A percentile compares a stretch with the other conserved stretches of the same genome.
These are phyloP conservation scores for Tolypocladium ovalisporum DNA, from an alignment of 2,329 filamentous ascomycete genomes.

Conservation along the genomic window DNA sequence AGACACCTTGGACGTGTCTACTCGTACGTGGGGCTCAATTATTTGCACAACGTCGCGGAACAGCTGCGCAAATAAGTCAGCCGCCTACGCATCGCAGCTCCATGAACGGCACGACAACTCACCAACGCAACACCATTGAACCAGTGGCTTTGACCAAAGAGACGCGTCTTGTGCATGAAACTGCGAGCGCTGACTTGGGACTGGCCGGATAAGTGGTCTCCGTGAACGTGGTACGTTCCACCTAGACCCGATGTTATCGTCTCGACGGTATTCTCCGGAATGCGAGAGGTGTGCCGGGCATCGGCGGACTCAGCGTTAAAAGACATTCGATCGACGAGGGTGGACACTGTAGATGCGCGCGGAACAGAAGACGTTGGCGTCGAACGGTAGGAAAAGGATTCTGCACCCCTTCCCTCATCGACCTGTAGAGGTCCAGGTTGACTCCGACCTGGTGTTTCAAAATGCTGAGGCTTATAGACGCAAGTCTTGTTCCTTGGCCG, in stretches of 20 bases:
- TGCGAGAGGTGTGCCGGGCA: not conserved
- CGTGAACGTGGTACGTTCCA: conserved; percentile 31
- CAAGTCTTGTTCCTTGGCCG: conserved; percentile 23
- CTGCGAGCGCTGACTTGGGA: conserved; percentile 23
- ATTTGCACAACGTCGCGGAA: conserved; percentile 22
- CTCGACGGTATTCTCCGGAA: conserved; percentile 5
- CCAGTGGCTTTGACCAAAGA: conserved; percentile 49
- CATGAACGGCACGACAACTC: conserved; percentile 6
- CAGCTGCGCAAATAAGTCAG: not conserved
- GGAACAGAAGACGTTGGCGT: not conserved
- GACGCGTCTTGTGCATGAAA: conserved; percentile 42
- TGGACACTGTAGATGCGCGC: not conserved
- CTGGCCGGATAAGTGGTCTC: conserved; percentile 21
- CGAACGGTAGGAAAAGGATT: not conserved
- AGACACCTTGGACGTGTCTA: conserved; percentile 23
- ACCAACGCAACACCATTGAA: conserved; percentile 37
- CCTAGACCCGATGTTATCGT: conserved; percentile 21
- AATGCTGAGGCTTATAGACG: conserved; percentile 14
- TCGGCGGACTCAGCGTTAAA: not conserved
- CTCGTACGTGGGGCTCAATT: conserved; percentile 28
- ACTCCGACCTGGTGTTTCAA: not conserved
- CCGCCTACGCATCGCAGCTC: not conserved
- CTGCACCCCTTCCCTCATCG: not conserved
- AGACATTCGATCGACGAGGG: not conserved
- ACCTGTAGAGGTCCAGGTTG: not conserved